Evolutionary conservation across 2,329 filamentous ascomycete genomes (phyloP), one percentile per base, ranked within the genome.

Genomic region (Diplodia sapinea): DNA sequence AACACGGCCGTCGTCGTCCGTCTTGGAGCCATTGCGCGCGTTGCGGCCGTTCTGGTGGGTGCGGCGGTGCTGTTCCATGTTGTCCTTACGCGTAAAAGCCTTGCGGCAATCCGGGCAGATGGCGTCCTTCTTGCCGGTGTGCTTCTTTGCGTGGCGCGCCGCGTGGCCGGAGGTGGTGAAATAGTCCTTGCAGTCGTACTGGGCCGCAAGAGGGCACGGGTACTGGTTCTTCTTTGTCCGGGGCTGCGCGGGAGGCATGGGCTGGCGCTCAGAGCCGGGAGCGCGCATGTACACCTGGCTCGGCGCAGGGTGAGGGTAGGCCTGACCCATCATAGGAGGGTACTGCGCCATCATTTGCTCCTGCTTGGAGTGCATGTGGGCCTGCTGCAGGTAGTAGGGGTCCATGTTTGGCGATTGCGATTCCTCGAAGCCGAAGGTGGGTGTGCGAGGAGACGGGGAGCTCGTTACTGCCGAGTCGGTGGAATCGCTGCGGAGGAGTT

Each of bases 141-240:
- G 91, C 74, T 93, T 93, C 79, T 93, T 93, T 69, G 91, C 91
- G 77, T 94, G 91, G 50, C 91, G 88, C 52, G 91, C 92, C n/a
- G 92, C 91, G 74, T 94, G 91, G 52, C 91, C 91, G 0, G 91
- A 94, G 2, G 91, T 94, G 68, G 91, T 94, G 76, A 94, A 94
- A 12, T 88, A 92, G 81, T 93, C 92, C 73, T 86, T 87, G 81
- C 91, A 94, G 50, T 87, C 86, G 72, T 88, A 89, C 63, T 85
- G 86, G 70, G 92, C 89, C 40, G 88, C 87, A 75, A 89, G 90
- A 29, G 90, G 89, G 77, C 91, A 93, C 1, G 90, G 89, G 73
- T 91, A 93, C 68, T 89, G 86, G 77, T 88, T 86, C 89, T 93
- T 78, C 83, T 83, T 84, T 29, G 80, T 75, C 1, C 77, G 72